Base-by-base conservation (phyloP, 257 asterid species). In the Capsicum pubescens region DNA sequence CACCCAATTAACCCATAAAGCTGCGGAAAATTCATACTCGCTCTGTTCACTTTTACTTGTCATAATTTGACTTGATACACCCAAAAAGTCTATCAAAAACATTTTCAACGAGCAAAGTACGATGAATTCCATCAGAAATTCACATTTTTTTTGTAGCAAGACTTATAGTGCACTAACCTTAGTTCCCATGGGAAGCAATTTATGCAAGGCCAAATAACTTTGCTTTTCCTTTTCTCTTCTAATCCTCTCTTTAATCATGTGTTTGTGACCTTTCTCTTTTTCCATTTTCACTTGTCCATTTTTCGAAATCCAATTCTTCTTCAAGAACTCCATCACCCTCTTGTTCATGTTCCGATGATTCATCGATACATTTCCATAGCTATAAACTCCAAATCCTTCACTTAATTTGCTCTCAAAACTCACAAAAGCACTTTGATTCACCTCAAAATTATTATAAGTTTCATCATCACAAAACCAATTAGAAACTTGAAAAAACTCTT, bases 281-380 rank as follows among this genome's bases (percentile, higher is more conserved):
- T 85, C 86, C 0, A 60, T 81, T 81, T 77, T 88, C 60, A 36
- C 87, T 11, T 55, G 17, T 50, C 58, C 82, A 19, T 9, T 7
- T 17, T 44, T 32, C 0, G 84, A n/a, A 48, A 9, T 44, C 87
- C 87, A 83, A n/a, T 44, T 82, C 86, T 26, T 87, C 86, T 58
- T 86, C 93, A 89, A 84, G 87, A 92, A 89, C 50, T 84, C 89
- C 6, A 87, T 46, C 93, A 89, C 87, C 87, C 83, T 92, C 88
- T 70, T 88, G 83, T 89, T 88, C 46, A 83, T 71, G 70, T 91
- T 90, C 9, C 2, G 74, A 57, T 77, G 74, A 63, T 42, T 83
- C 80, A 1, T 4, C 17, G 12, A 67, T 32, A 15, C 36, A 82
- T 77, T 86, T 15, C 26, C 55, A 46, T 12, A 7, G 14, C 46